Evolutionary conservation across 257 asterid species (phyloP).

Genomic region (Datura wrightii): DNA sequence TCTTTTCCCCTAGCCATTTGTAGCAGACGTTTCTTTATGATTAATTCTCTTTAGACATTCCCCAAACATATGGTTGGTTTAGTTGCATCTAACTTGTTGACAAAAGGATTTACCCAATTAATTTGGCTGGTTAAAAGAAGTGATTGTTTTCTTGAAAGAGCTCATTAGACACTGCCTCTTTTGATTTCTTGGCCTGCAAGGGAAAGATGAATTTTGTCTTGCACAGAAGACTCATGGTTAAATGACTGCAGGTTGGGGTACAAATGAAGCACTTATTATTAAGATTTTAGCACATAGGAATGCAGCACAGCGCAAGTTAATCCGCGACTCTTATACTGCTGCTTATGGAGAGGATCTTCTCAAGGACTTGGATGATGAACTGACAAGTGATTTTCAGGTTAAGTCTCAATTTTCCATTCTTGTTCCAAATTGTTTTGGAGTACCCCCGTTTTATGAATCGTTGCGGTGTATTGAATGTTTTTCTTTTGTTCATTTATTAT

Average conservation of each 20-base stretch:
- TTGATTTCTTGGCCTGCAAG: background rate
- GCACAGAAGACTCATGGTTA: background rate
- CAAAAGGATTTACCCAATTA: background rate
- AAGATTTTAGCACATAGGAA: constrained; percentile 83
- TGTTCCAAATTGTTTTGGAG: background rate
- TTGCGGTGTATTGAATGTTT: background rate
- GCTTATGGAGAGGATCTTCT: constrained; percentile 85
- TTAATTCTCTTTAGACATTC: background rate
- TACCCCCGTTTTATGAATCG: background rate
- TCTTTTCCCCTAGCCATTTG: background rate
- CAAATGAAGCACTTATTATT: constrained; percentile 69
- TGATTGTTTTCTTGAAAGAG: background rate
- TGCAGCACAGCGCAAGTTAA: constrained; percentile 71
- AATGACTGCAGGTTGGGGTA: constrained; percentile 72
- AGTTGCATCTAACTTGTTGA: background rate
- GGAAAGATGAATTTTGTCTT: constrained; percentile 33
- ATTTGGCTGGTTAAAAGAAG: background rate
- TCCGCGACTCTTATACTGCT: constrained; percentile 69
- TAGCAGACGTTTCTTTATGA: background rate
- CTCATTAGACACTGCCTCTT: background rate
- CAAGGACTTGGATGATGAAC: constrained; percentile 77
- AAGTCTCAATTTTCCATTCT: background rate
- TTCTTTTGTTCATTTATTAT: background rate
- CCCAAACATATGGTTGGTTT: background rate
- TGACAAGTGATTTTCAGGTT: constrained; percentile 82